These are phyloP conservation scores for Trichoderma erinaceum DNA, from an alignment of 495 filamentous ascomycete genomes.

Conservation along the genomic window DNA sequence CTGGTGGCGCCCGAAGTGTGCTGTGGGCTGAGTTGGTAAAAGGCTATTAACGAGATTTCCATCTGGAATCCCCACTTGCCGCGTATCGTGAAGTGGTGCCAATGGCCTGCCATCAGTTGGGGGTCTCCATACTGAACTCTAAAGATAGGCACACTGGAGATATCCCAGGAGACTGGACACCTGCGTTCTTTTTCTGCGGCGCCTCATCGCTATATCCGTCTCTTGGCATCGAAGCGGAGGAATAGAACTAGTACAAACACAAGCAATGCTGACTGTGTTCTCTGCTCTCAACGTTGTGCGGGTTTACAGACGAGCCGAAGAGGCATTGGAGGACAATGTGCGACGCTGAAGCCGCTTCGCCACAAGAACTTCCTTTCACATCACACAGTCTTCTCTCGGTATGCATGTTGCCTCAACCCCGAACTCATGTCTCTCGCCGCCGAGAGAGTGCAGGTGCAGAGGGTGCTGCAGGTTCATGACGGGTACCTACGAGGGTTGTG, in stretches of 20 bases:
- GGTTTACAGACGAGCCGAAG: neutral
- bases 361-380: neutral
- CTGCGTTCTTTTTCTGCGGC: no score
- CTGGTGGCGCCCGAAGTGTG: neutral
- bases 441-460: no score
- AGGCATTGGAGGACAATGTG: neutral
- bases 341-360: constrained; percentile 1
- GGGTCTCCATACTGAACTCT: no score
- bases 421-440: constrained; percentile 4
- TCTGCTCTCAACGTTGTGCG: no score
- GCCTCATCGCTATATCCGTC: no score
- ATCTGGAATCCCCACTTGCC: neutral
- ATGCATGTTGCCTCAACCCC: neutral
- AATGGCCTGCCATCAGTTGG: neutral
- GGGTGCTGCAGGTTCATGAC: neutral
- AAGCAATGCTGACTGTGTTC: no score
- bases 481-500: neutral
- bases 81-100: neutral
- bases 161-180: no score
- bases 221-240: no score
- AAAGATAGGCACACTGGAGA: no score
- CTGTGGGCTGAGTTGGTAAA: no score
- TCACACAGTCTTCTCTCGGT: neutral
- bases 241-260: no score
- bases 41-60: no score